Percentiles rank a stretch among this genome's conserved stretches.
Conservation (phyloP, 2,329 filamentous ascomycete genomes). For the Ascochyta pisi region DNA sequence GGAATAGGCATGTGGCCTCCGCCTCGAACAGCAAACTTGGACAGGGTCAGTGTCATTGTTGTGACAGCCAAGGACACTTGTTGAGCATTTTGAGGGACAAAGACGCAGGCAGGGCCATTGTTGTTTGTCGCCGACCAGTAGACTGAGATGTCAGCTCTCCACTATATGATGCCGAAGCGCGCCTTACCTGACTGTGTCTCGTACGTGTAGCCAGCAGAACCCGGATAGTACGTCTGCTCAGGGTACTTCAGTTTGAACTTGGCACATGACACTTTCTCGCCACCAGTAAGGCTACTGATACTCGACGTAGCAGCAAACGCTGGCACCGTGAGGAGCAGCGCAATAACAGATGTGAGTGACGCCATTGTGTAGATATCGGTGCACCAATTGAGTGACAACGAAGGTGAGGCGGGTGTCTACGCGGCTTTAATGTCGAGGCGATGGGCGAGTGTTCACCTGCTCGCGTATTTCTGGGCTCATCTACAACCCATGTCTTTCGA, state of each 20-base stretch:
- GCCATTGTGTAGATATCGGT: background rate
- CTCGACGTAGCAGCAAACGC: background rate
- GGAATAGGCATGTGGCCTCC: constrained; percentile 35
- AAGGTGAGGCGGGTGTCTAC: background rate
- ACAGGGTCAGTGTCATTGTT: constrained; percentile 17
- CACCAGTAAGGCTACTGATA: background rate
- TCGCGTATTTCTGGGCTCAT: background rate
- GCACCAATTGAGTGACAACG: background rate
- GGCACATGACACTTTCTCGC: constrained; percentile 6
- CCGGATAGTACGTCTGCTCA: constrained; percentile 13
- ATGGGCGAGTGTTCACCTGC: background rate
- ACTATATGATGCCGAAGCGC: background rate
- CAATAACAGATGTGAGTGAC: background rate
- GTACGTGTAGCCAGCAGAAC: constrained; percentile 6
- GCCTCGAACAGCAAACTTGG: constrained; percentile 30
- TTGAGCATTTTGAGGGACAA: constrained; percentile 25
- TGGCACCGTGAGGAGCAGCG: background rate
- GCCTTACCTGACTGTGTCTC: constrained; percentile 13
- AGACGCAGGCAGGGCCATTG: constrained; percentile 29
- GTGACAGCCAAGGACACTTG: constrained; percentile 28
- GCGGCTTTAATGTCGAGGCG: background rate
- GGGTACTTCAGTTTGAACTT: constrained; percentile 7
- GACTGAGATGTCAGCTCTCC: background rate
- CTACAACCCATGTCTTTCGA: constrained; percentile 2
- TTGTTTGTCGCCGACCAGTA: constrained; percentile 22